Evolutionary conservation across 2,329 filamentous ascomycete species (phyloP).

Genomic region (Lasiodiplodia sp.): DNA sequence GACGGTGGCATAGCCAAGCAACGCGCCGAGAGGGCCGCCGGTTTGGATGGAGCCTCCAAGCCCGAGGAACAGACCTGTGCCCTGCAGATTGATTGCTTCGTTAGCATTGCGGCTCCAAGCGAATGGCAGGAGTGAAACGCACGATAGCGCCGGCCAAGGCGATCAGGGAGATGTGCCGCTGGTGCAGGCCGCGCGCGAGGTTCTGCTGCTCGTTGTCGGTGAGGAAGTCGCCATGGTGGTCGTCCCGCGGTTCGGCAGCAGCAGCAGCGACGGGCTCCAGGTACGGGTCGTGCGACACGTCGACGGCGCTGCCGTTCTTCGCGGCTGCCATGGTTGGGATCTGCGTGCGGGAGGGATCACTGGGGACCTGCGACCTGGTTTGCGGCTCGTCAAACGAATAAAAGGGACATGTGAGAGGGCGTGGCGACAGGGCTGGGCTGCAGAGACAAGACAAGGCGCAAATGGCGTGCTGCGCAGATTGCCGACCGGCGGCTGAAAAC

Average conservation of each 20-base stretch:
- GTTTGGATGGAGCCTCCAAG: constrained; percentile 61
- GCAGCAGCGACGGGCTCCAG: background rate
- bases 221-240: constrained; percentile 59
- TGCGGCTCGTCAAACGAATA: background rate
- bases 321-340: background rate
- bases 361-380: too few species aligned
- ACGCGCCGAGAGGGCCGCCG: constrained; percentile 60
- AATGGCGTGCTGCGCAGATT: constrained; percentile 26
- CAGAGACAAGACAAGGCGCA: background rate
- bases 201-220: constrained; percentile 61
- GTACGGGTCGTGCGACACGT: too few species aligned
- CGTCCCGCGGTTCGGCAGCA: constrained; percentile 34
- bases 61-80: constrained; percentile 57
- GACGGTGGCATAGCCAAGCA: constrained; percentile 61
- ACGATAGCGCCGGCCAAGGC: constrained; percentile 65
- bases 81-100: constrained; percentile 23
- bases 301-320: too few species aligned
- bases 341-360: background rate
- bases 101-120: background rate
- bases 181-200: constrained; percentile 57
- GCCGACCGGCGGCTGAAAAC: background rate
- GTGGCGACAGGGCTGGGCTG: background rate
- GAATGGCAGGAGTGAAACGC: background rate
- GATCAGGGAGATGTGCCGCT: constrained; percentile 63
- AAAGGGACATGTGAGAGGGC: background rate